A percentile compares a stretch with the other conserved stretches of the same genome.
These are phyloP conservation scores for Aspergillus terreus DNA, from an alignment of 2,329 filamentous ascomycete species.

Conservation along the genomic window DNA sequence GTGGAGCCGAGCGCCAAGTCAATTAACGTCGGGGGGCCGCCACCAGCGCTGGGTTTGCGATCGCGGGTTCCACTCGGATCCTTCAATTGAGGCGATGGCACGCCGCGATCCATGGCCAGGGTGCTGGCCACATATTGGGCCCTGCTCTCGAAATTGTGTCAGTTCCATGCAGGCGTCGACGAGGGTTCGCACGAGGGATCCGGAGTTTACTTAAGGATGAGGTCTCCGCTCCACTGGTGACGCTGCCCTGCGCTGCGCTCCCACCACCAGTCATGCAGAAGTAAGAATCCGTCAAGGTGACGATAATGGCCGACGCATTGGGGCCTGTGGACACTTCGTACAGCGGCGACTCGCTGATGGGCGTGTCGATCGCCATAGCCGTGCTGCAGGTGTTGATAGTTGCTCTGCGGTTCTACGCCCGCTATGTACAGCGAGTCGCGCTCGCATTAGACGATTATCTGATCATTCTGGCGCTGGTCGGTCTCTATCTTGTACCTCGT, in stretches of 20 bases:
- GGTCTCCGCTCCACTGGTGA: neutral
- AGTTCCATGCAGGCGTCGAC: neutral
- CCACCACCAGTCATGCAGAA: too few relatives aligned
- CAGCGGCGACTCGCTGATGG: conserved; percentile 15
- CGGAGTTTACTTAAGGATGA: neutral
- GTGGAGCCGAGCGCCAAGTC: too few relatives aligned
- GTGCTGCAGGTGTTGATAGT: conserved; percentile 19
- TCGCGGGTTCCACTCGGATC: too few relatives aligned
- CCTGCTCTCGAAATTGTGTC: conserved; percentile 1
- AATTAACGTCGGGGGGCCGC: too few relatives aligned
- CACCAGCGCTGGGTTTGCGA: too few relatives aligned
- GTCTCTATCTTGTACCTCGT: neutral
- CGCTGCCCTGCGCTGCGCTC: too few relatives aligned
- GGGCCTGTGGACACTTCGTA: neutral
- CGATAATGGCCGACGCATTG: neutral
- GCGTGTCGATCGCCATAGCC: conserved; percentile 14
- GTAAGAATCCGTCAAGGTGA: too few relatives aligned
- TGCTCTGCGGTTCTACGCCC: conserved; percentile 19
- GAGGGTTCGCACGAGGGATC: neutral
- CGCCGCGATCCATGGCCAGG: neutral
- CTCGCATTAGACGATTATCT: conserved; percentile 20
- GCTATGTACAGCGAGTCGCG: conserved; percentile 15
- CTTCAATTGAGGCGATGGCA: too few relatives aligned
- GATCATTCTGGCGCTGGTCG: conserved; percentile 21
- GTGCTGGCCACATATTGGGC: neutral